These are phyloP conservation scores for Saccharum spontaneum DNA, from an alignment of 176 grass and related monocot species.

Conservation along the genomic window DNA sequence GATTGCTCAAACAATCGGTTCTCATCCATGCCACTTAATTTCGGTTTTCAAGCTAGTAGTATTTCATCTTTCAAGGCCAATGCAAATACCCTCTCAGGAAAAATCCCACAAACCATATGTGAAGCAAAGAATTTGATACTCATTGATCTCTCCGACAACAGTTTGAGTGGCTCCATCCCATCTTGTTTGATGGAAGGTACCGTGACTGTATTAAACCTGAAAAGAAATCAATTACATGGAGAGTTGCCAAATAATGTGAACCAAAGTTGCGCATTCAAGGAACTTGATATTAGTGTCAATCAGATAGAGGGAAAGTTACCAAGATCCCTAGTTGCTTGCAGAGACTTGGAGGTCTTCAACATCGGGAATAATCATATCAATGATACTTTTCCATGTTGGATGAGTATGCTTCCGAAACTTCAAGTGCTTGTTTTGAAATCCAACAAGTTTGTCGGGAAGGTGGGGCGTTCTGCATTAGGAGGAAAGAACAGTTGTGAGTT, in stretches of 20 bases:
- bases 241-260: not conserved
- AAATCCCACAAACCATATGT: not conserved
- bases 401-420: not conserved
- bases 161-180: no score
- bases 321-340: not conserved
- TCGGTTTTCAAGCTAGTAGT: not conserved
- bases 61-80: not conserved
- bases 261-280: not conserved
- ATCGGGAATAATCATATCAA: not conserved
- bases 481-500: not conserved
- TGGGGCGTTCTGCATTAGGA: not conserved
- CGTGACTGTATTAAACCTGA: not conserved
- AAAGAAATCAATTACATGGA: not conserved
- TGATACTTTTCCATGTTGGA: slow-evolving; percentile 1
- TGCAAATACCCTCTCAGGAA: slow-evolving; percentile 23
- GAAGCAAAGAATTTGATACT: not conserved
- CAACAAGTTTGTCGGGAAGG: not conserved
- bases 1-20: slow-evolving; percentile 40
- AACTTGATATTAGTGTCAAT: not conserved
- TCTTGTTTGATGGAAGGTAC: not conserved
- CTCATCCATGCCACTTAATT: slow-evolving; percentile 23
- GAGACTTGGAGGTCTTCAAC: not conserved
- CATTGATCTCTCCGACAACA: not conserved
- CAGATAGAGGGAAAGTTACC: not conserved
- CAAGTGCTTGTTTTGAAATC: not conserved